A percentile compares a stretch with the other conserved stretches of the same genome.
Conservation (phyloP, 2,329 filamentous ascomycete species). For the Graphilbum sp. region DNA sequence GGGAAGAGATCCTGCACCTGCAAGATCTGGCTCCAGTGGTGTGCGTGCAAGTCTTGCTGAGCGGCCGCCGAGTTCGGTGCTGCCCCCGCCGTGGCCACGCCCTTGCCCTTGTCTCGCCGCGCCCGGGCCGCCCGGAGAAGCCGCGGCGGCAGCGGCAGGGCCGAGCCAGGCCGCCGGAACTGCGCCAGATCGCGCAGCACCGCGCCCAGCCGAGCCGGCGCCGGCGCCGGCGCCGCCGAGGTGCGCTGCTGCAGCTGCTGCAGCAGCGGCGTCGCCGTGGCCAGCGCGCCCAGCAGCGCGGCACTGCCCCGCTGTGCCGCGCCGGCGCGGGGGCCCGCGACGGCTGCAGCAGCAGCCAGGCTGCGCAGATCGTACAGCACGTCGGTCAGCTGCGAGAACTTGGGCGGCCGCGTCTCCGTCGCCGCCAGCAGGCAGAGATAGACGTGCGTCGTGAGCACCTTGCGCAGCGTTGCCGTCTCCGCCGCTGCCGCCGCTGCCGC, state of each 20-base stretch:
- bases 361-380: slow-evolving; percentile 68
- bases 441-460: slow-evolving; percentile 47
- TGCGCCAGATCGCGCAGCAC: slow-evolving; percentile 42
- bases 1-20: slow-evolving; percentile 93
- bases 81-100: slow-evolving; percentile 17
- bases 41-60: slow-evolving; percentile 66
- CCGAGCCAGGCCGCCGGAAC: slow-evolving; percentile 40
- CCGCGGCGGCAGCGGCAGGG: slow-evolving; percentile 24
- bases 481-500: background rate
- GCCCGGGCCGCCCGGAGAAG: background rate
- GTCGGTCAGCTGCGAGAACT: slow-evolving; percentile 62
- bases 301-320: slow-evolving; percentile 32
- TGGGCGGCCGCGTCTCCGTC: slow-evolving; percentile 48
- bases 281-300: slow-evolving; percentile 60
- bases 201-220: slow-evolving; percentile 38
- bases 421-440: slow-evolving; percentile 64
- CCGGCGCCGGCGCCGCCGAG: slow-evolving; percentile 25
- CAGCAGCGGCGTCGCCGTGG: slow-evolving; percentile 65
- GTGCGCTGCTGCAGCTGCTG: slow-evolving; percentile 41
- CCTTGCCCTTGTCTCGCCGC: slow-evolving; percentile 48
- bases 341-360: too few relatives aligned
- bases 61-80: too few relatives aligned
- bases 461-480: slow-evolving; percentile 33
- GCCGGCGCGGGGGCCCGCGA: too few relatives aligned
- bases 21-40: slow-evolving; percentile 69